Base-by-base conservation (phyloP, 768 basidiomycete species). In the Boletus rex-veris region DNA sequence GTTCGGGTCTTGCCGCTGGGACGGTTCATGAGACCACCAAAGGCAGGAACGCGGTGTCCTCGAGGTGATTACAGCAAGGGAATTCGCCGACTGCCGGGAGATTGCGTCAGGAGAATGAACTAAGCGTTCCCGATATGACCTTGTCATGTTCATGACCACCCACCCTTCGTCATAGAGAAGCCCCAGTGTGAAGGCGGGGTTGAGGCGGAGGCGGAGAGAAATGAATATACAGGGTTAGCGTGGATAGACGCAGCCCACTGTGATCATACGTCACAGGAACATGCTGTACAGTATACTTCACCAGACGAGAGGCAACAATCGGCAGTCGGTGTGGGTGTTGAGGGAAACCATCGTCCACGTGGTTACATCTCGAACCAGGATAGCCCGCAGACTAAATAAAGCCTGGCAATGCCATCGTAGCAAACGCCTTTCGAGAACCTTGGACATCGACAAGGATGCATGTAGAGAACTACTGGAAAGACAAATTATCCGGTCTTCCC, bases 201-300 rank as follows among this genome's bases (percentile, higher is more conserved):
- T 66, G 57, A 56, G 35, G 62, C 66, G 64, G 67, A 58, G 60
- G 65, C 54, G 63, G 67, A 60, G 55, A 50, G 26, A 59, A 50
- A 58, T 55, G 53, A 54, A 62, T 15, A 50, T 42, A 53, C 7
- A 49, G 41, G 33, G 36, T 41, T 43, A 57, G 18, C 19, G 35
- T 40, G 30, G 21, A 35, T 38, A 19, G 24, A 50, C 24, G 37
- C 18, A n/a, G 44, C 44, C 41, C 36, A 33, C 44, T 19, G 57
- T 42, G 45, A 36, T 64, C 33, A 50, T 68, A 59, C 66, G 63
- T 69, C 67, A 68, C 60, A 69, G 67, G 67, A 60, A 68, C 67
- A 18, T 42, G 12, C 42, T 1, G 33, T 48, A 39, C 33, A 2
- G 41, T 52, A 44, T 48, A 45, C 33, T 19, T 40, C 39, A 44